Evolutionary conservation across 108 stramenopile genomes (phyloP), one percentile per base, ranked within the genome.

Genomic region (Pseudonitzschia multiseries): DNA sequence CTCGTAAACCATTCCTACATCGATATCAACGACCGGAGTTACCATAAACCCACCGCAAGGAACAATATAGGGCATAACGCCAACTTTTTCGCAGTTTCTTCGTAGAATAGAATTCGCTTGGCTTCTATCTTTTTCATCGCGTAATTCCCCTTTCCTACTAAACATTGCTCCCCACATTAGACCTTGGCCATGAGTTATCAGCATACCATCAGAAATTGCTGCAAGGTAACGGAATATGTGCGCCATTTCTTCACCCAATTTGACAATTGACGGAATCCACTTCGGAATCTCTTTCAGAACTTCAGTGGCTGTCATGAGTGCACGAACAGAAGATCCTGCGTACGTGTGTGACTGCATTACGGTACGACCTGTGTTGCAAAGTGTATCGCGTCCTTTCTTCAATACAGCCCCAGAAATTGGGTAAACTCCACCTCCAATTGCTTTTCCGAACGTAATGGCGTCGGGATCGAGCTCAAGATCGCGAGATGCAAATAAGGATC

Each of bases 311-410:
- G 83, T 80, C 81, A 82, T 76, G 22, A 87, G 76, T 0, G 83
- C 81, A 14, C 86, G 79, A 27, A 71, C 69, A 26, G 79, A 83
- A 5, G 82, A 81, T 36, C 87, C 87, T 1, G 82, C 77, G 53
- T 82, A 87, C 17, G 87, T 84, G 67, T 87, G 87, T 10, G 83
- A 84, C 69, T 87, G 86, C 77, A 83, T 79, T 2, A 81, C 85
- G 20, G 85, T 68, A 26, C 61, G 46, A 8, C 77, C 73, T 33
- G 75, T 70, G 1, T 53, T 43, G 46, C 73, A 73, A 17, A 85
- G 76, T 21, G 54, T 33, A 57, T 59, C 40, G 10, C 75, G 68
- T 27, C 82, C 79, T 18, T 69, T 69, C 70, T 81, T 83, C 21
- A 85, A 46, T 36, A 87, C 71, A 20, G 83, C 83, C 20, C 87